These are phyloP conservation scores for Dothidotthia symphoricarpi DNA, from an alignment of 2,329 filamentous ascomycete genomes.

Conservation along the genomic window DNA sequence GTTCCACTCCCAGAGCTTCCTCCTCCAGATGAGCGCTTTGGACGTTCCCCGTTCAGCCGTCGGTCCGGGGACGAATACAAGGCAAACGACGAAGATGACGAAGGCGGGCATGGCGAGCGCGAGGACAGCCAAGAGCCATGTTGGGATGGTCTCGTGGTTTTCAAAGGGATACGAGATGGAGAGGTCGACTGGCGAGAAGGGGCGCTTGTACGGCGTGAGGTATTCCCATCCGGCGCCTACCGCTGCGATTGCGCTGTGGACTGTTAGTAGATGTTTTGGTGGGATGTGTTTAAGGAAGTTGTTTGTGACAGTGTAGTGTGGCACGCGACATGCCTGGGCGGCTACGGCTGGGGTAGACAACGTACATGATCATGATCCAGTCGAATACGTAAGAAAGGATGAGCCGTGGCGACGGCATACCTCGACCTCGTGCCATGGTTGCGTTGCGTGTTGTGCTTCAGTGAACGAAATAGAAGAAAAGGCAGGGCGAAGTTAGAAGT, in stretches of 20 bases:
- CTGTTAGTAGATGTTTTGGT: constrained; percentile 10
- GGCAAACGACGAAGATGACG: constrained; percentile 66
- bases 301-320: neutral
- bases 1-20: constrained; percentile 90
- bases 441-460: constrained; percentile 6
- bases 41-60: constrained; percentile 64
- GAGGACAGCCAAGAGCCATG: constrained; percentile 63
- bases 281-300: neutral
- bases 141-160: constrained; percentile 69
- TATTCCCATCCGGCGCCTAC: constrained; percentile 60
- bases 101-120: constrained; percentile 63
- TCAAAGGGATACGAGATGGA: constrained; percentile 77
- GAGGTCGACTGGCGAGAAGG: constrained; percentile 71
- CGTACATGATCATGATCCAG: constrained; percentile 67
- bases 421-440: constrained; percentile 27
- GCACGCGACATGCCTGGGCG: neutral
- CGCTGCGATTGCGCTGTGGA: constrained; percentile 53
- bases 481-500: constrained; percentile 2
- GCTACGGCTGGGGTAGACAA: constrained; percentile 6
- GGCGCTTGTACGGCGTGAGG: constrained; percentile 64
- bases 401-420: constrained; percentile 51
- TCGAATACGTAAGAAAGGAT: constrained; percentile 69
- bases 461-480: constrained; percentile 7
- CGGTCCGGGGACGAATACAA: constrained; percentile 70
- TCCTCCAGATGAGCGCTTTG: constrained; percentile 65